These are phyloP conservation scores for Leishmania mexicana DNA, from an alignment of 208 protist species.

Conservation along the genomic window DNA sequence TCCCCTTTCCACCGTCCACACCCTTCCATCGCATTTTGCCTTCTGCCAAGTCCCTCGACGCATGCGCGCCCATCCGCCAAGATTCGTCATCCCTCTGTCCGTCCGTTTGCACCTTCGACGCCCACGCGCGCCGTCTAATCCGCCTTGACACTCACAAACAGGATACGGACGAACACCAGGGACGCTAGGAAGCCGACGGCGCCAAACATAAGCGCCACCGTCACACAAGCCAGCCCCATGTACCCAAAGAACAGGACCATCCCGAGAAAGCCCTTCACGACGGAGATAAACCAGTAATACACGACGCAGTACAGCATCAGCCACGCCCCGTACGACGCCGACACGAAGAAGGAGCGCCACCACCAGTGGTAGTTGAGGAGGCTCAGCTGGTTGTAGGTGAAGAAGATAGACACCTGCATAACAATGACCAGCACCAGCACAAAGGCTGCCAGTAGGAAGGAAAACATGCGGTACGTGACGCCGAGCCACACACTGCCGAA, in stretches of 20 bases:
- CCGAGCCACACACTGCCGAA: slow-evolving; percentile 90
- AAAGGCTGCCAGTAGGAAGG: slow-evolving; percentile 96
- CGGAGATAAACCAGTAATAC: slow-evolving; percentile 80
- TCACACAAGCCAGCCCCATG: slow-evolving; percentile 43
- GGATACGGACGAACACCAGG: slow-evolving; percentile 55
- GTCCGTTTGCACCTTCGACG: neutral
- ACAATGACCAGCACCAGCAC: slow-evolving; percentile 92
- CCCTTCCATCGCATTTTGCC: neutral
- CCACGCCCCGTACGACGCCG: slow-evolving; percentile 82
- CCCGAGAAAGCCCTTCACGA: slow-evolving; percentile 50
- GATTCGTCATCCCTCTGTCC: neutral
- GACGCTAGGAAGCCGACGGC: slow-evolving; percentile 56
- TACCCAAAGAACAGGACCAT: slow-evolving; percentile 73
- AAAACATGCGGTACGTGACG: slow-evolving; percentile 95
- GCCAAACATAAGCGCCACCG: slow-evolving; percentile 50
- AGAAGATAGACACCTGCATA: slow-evolving; percentile 94
- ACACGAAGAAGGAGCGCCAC: slow-evolving; percentile 93
- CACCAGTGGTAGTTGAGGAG: slow-evolving; percentile 95
- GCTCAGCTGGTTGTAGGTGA: slow-evolving; percentile 96
- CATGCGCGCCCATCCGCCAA: neutral
- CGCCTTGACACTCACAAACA: slow-evolving; percentile 54
- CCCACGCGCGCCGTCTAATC: slow-evolving; percentile 26
- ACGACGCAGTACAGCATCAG: slow-evolving; percentile 92
- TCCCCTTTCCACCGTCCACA: neutral
- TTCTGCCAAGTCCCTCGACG: neutral